phyloP scores from a whole-genome alignment of 371 early-diverging fungal genomes.

The Umbelopsis sp. region DNA sequence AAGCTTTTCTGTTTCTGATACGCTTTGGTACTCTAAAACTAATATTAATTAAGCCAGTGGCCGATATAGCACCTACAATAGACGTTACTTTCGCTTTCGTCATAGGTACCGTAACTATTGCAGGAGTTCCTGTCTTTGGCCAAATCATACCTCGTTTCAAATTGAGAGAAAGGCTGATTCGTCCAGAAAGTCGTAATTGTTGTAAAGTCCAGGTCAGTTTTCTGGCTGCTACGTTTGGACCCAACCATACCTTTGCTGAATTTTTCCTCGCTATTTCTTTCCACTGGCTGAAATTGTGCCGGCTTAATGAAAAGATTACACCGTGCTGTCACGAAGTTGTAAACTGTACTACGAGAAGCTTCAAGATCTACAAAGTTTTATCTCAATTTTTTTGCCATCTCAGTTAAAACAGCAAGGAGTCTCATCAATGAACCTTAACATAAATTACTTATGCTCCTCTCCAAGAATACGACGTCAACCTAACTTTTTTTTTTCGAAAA shows the following conservation, averaged over 20 bases:
- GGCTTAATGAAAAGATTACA: conserved; percentile 26
- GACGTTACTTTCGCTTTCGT: conserved; percentile 32
- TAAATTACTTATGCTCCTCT: too few relatives aligned
- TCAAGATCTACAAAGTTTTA: conserved; percentile 25
- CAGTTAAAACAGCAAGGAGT: too few relatives aligned
- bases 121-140: conserved; percentile 29
- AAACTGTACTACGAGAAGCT: conserved; percentile 28
- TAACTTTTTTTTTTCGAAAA: conserved; percentile 21
- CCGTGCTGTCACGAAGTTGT: conserved; percentile 26
- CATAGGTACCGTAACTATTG: conserved; percentile 27
- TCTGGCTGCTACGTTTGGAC: conserved; percentile 32
- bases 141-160: conserved; percentile 29
- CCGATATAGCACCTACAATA: conserved; percentile 31
- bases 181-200: conserved; percentile 26
- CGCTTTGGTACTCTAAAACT: background rate
- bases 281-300: background rate
- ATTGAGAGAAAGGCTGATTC: conserved; percentile 26
- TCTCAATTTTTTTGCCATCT: background rate
- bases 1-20: too few relatives aligned
- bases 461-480: too few relatives aligned
- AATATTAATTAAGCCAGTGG: conserved; percentile 31
- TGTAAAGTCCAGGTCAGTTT: conserved; percentile 28
- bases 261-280: conserved; percentile 24
- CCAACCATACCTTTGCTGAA: conserved; percentile 29
- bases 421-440: too few relatives aligned